Evolutionary conservation across 805 yeast genomes (phyloP), one percentile per base, ranked within the genome.

Genomic region (Schwanniomyces sp.): DNA sequence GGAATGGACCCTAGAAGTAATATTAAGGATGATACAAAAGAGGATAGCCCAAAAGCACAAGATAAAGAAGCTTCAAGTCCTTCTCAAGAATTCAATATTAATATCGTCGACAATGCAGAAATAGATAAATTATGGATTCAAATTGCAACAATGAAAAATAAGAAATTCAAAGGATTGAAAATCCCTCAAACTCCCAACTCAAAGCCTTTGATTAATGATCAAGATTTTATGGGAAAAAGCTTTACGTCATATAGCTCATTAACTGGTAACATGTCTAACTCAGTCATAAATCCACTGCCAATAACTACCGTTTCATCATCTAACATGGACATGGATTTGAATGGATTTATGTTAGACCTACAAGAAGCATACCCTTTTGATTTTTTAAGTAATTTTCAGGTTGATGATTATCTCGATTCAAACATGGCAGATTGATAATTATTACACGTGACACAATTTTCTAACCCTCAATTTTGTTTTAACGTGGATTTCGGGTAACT

Each of bases 111-210:
- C 17, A 63, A 64, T 48, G 57, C 52, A 9, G 72, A 69, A 36
- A 60, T 70, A 40, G 75, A 71, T 47, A 59, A 63, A 30, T 56
- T 70, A 43, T 71, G 76, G 76, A 48, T 50, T 34, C 68, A 66
- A 47, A 61, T 70, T 53, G 58, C 55, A 9, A 53, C 57, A 17
- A 54, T 54, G 59, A 62, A 59, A 45, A 51, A 36, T 8, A 46
- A 49, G 14, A 44, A 29, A 38, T 11, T 29, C 11, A 39, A 39
- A 18, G 27, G 40, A 11, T 4, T 24, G 14, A 18, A 37, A 11
- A 24, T 37, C n/a, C 25, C 40, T 11, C 40, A 16, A 12, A 37
- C n/a, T 37, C 9, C 40, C 12, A 37, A 18, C 9, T 21, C 40
- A 2, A 24, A 21, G 12, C 27, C 40, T 11, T 21, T 37, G 9